These are phyloP conservation scores for Ophiocordyceps camponoti-saundersi DNA, from an alignment of 2,329 filamentous ascomycete genomes.

Conservation along the genomic window DNA sequence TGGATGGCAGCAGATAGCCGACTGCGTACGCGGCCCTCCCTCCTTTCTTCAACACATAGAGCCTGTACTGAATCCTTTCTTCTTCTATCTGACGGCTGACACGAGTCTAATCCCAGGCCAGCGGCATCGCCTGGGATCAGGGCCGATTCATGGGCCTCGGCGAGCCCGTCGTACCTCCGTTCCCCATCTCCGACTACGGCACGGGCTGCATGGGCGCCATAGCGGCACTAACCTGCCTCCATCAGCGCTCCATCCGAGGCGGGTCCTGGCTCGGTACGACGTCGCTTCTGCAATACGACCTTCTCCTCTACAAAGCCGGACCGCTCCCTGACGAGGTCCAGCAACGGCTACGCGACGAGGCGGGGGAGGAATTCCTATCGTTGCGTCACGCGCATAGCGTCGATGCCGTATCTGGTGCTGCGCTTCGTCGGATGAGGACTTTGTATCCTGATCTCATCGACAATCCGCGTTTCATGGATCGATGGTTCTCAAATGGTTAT, in stretches of 20 bases:
- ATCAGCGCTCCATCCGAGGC: constrained; percentile 41
- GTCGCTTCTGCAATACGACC: constrained; percentile 51
- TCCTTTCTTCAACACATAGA: not conserved
- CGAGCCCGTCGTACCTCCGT: constrained; percentile 49
- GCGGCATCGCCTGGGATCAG: constrained; percentile 43
- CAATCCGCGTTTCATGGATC: constrained; percentile 26
- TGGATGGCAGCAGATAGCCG: constrained; percentile 59
- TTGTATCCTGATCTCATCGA: constrained; percentile 37
- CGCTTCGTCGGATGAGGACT: constrained; percentile 34
- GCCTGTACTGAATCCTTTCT: too few species aligned
- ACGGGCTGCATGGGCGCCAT: constrained; percentile 57
- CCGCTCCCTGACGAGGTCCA: constrained; percentile 36
- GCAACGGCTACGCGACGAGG: constrained; percentile 27
- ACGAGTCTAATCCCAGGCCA: constrained; percentile 18
- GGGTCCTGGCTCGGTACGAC: constrained; percentile 50
- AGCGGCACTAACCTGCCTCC: constrained; percentile 46
- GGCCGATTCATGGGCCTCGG: constrained; percentile 42
- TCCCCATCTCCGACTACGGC: constrained; percentile 49
- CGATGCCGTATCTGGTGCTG: constrained; percentile 44
- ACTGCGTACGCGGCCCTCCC: constrained; percentile 22
- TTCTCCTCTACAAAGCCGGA: constrained; percentile 45
- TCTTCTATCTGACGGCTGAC: too few species aligned
- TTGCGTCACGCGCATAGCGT: constrained; percentile 46
- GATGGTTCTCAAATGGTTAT: constrained; percentile 27
- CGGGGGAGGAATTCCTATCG: constrained; percentile 34